Evolutionary conservation across 768 basidiomycete genomes (phyloP), one percentile per base, ranked within the genome.

Genomic region (Tylopilus sp.): DNA sequence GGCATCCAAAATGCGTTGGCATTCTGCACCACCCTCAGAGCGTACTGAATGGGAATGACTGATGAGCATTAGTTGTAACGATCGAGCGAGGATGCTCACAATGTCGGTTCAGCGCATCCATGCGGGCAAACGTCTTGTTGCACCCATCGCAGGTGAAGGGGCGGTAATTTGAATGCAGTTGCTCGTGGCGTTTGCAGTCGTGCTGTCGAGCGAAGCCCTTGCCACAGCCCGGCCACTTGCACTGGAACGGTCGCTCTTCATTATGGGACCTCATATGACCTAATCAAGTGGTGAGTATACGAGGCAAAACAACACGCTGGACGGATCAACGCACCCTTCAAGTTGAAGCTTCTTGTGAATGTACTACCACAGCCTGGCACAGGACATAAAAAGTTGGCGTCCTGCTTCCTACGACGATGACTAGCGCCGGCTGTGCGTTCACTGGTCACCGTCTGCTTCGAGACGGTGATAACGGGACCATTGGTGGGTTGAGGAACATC

Each of bases 141-240:
- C 95, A 98, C 40, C 92, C 94, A 9, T 94, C 90, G 62, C 95
- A 98, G 12, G 81, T 87, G 67, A 94, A 95, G 55, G 94, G 93
- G 21, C 94, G 75, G 62, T 92, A 87, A 60, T 95, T 95, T 51
- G 90, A 85, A 67, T 98, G 95, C 38, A 98, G 76, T 58, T 94
- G 88, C 69, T 97, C 95, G 61, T 98, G 95, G 3, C 94, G 82
- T 66, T 95, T 98, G 71, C 95, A 97, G 67, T 98, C 95, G 63
- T 97, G 95, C 67, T 95, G 91, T 50, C 94, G 72, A 23, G 90
- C 94, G 56, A 97, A 95, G 21, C 94, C 91, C 71, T 97, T 95
- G 23, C 85, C 86, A 64, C 94, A 98, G 21, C 91, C 93, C 1
- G 91, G 91, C 85, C 92, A 95, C 61, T 89, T 86, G 73, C 94